Evolutionary conservation across 352 stramenopile species (phyloP).

Genomic region (Phytophthora fragariae): DNA sequence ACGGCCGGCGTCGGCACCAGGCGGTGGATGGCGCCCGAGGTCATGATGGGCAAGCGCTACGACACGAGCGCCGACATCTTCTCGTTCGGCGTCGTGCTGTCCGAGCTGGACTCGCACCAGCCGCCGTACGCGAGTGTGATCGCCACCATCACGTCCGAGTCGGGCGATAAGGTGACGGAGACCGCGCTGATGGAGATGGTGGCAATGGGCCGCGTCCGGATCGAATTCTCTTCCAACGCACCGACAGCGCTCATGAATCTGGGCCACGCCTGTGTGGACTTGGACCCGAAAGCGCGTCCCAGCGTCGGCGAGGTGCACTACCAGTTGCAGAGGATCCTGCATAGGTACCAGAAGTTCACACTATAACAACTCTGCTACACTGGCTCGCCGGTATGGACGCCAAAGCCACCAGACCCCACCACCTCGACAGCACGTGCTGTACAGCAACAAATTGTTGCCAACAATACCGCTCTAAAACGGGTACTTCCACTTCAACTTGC

Average conservation of each 20-base stretch:
- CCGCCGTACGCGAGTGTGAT: slow-evolving; percentile 44
- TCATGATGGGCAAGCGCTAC: slow-evolving; percentile 60
- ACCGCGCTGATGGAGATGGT: slow-evolving; percentile 47
- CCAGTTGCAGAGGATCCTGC: slow-evolving; percentile 39
- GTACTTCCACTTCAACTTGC: slow-evolving; percentile 27
- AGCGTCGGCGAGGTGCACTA: slow-evolving; percentile 43
- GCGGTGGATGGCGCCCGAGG: slow-evolving; percentile 62
- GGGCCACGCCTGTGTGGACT: slow-evolving; percentile 38
- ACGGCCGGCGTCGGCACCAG: slow-evolving; percentile 47
- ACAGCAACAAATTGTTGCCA: background rate
- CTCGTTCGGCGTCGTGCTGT: slow-evolving; percentile 51
- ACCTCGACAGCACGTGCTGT: slow-evolving; percentile 11
- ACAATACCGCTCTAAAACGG: background rate
- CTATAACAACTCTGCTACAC: slow-evolving; percentile 13
- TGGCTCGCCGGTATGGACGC: background rate
- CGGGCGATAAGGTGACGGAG: slow-evolving; percentile 36
- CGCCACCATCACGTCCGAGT: slow-evolving; percentile 33
- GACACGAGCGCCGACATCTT: slow-evolving; percentile 57
- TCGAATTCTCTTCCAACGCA: slow-evolving; percentile 43
- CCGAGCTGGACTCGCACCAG: slow-evolving; percentile 46
- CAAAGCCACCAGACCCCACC: background rate
- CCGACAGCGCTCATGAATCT: slow-evolving; percentile 25
- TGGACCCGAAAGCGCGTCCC: slow-evolving; percentile 33
- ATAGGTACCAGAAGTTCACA: slow-evolving; percentile 43
- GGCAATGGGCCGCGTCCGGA: slow-evolving; percentile 29